Evolutionary conservation across 805 yeast species (phyloP).

Genomic region (Sugiyamaella marilandica): DNA sequence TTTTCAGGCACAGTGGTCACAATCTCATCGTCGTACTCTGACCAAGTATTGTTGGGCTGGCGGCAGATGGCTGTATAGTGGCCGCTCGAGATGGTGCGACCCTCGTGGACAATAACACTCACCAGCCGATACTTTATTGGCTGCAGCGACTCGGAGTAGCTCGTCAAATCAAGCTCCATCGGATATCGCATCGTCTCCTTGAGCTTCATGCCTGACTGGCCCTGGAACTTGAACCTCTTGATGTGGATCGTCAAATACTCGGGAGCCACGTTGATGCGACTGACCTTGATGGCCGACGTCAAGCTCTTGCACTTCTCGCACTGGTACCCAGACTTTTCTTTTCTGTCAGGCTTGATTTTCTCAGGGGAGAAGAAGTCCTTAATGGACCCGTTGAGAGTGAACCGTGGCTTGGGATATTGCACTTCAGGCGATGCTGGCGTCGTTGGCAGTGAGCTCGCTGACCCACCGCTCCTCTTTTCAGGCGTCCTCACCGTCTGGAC

Average conservation of each 20-base stretch:
- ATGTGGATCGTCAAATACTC: conserved; percentile 83
- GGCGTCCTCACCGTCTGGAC: background rate
- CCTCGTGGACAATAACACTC: conserved; percentile 90
- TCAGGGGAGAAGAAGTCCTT: conserved; percentile 82
- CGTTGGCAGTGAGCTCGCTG: background rate
- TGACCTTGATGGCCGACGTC: conserved; percentile 72
- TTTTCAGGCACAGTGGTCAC: conserved; percentile 67
- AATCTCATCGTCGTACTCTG: conserved; percentile 90
- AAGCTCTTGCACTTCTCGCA: conserved; percentile 81
- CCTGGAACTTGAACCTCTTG: conserved; percentile 78
- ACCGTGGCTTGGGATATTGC: conserved; percentile 26
- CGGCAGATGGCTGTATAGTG: conserved; percentile 88
- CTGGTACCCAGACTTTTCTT: conserved; percentile 52
- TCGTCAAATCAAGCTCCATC: conserved; percentile 63
- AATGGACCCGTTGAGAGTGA: conserved; percentile 70
- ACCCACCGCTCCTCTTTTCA: background rate
- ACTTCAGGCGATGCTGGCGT: conserved; percentile 3
- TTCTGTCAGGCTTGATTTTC: conserved; percentile 54
- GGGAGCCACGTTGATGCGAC: conserved; percentile 75
- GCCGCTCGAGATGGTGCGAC: conserved; percentile 86
- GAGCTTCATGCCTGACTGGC: conserved; percentile 62
- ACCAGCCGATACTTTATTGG: conserved; percentile 65
- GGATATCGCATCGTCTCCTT: conserved; percentile 84
- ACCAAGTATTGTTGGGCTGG: conserved; percentile 92
- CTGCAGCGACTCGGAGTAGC: conserved; percentile 38